phyloP scores from a whole-genome alignment of 2,329 filamentous ascomycete species.

The Tolypocladium cylindrosporum region DNA sequence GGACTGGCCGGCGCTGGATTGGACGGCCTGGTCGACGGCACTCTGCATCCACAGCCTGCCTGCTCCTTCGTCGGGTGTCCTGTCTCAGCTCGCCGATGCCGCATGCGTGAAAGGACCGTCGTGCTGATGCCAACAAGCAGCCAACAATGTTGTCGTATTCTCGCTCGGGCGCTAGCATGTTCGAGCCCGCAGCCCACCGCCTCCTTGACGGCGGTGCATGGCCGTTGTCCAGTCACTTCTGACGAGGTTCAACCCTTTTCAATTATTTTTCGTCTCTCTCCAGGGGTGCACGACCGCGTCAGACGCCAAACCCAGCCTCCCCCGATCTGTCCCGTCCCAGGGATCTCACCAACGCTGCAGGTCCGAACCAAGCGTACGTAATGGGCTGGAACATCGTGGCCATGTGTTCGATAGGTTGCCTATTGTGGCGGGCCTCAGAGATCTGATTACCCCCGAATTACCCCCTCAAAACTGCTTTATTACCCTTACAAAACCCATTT shows the following conservation, averaged over 20 bases:
- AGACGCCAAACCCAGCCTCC: not conserved
- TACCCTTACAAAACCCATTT: conserved; percentile 6
- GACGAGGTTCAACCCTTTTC: not conserved
- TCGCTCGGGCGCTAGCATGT: not conserved
- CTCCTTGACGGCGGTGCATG: not conserved
- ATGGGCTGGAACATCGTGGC: conserved; percentile 6
- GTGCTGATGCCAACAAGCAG: not conserved
- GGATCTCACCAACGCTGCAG: conserved; percentile 6
- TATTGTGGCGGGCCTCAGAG: conserved; percentile 2
- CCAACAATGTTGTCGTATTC: not conserved
- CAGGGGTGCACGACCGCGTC: not conserved
- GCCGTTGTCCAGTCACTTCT: not conserved
- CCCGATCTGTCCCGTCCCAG: conserved; percentile 2
- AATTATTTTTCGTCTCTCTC: not conserved
- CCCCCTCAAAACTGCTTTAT: conserved; percentile 2
- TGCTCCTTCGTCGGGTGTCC: not conserved
- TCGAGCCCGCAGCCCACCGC: not conserved
- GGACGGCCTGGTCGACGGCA: not conserved
- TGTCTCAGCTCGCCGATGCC: not conserved
- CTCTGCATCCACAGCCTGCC: not conserved
- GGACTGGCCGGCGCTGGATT: not conserved
- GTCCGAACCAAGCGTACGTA: conserved; percentile 5
- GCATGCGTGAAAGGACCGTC: not conserved
- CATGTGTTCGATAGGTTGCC: not conserved
- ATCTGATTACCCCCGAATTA: conserved; percentile 9